Percentiles rank a stretch among this genome's conserved stretches.
Conservation (phyloP, 345 rosid species). For the Gossypium anomalum region DNA sequence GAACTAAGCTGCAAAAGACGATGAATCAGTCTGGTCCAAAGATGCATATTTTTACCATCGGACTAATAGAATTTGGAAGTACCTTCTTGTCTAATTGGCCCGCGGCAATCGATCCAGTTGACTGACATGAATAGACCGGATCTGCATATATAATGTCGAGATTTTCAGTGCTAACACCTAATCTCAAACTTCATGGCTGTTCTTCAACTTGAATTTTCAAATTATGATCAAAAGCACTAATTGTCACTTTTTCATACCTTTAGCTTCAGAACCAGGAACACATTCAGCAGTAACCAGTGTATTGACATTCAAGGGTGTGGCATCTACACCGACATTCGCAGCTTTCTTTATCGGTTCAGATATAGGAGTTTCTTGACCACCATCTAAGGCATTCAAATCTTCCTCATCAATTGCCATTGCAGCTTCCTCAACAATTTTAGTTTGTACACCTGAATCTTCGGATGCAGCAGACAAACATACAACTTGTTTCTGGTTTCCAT, state of each 20-base stretch:
- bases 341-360: conserved; percentile 13
- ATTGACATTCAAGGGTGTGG: conserved; percentile 21
- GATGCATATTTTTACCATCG: conserved; percentile 21
- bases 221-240: conserved; percentile 41
- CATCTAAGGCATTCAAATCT: conserved; percentile 14
- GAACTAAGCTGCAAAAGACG: conserved; percentile 26
- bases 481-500: conserved; percentile 5
- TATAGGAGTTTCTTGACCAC: conserved; percentile 13
- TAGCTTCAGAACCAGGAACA: conserved; percentile 26
- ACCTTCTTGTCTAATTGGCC: conserved; percentile 17
- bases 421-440: conserved; percentile 13
- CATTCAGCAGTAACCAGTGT: conserved; percentile 26
- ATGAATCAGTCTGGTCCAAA: conserved; percentile 6
- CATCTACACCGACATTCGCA: conserved; percentile 13
- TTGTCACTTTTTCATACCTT: conserved; percentile 42
- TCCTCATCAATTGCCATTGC: background rate
- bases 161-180: conserved; percentile 36
- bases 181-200: conserved; percentile 30
- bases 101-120: conserved; percentile 27
- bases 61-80: conserved; percentile 18
- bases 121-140: conserved; percentile 24
- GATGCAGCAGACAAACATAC: conserved; percentile 12
- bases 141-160: conserved; percentile 37
- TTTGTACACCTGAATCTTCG: conserved; percentile 14
- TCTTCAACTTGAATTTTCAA: conserved; percentile 42